phyloP scores from a whole-genome alignment of 768 basidiomycete species.

The Suillus fuscotomentosus region DNA sequence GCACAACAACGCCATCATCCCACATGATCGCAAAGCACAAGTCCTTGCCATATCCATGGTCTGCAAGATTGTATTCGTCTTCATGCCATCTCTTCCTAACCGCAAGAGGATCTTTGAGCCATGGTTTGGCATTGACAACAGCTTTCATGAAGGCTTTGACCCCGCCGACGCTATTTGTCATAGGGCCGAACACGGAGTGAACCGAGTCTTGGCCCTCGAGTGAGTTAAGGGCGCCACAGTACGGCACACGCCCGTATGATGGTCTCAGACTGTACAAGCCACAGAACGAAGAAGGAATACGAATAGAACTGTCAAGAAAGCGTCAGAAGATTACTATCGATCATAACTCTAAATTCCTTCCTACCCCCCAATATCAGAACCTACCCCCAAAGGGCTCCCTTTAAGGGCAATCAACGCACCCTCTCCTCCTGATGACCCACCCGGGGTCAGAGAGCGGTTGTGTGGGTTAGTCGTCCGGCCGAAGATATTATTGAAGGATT shows the following conservation, averaged over 20 bases:
- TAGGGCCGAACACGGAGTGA: slow-evolving; percentile 72
- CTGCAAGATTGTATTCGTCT: slow-evolving; percentile 52
- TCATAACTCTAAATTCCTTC: neutral
- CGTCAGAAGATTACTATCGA: neutral
- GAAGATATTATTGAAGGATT: slow-evolving; percentile 78
- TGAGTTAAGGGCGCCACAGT: slow-evolving; percentile 61
- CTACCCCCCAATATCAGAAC: slow-evolving; percentile 80
- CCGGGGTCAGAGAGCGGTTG: slow-evolving; percentile 70
- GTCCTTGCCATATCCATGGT: slow-evolving; percentile 50
- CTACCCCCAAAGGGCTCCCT: slow-evolving; percentile 58
- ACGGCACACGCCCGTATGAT: slow-evolving; percentile 69
- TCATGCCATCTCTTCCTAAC: slow-evolving; percentile 61
- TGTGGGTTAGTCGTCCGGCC: slow-evolving; percentile 76
- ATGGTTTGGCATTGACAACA: slow-evolving; percentile 58
- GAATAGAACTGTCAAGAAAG: slow-evolving; percentile 50
- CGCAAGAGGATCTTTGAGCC: slow-evolving; percentile 62
- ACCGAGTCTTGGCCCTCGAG: slow-evolving; percentile 74
- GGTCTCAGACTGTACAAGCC: slow-evolving; percentile 73
- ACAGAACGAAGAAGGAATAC: slow-evolving; percentile 67
- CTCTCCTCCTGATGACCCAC: slow-evolving; percentile 87
- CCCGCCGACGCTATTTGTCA: slow-evolving; percentile 55
- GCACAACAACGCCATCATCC: slow-evolving; percentile 59
- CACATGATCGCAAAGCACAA: slow-evolving; percentile 63
- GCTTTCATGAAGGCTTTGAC: slow-evolving; percentile 66
- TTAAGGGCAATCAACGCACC: slow-evolving; percentile 62